Conservation (phyloP, 345 rosid species). For the Murraya koenigii region DNA sequence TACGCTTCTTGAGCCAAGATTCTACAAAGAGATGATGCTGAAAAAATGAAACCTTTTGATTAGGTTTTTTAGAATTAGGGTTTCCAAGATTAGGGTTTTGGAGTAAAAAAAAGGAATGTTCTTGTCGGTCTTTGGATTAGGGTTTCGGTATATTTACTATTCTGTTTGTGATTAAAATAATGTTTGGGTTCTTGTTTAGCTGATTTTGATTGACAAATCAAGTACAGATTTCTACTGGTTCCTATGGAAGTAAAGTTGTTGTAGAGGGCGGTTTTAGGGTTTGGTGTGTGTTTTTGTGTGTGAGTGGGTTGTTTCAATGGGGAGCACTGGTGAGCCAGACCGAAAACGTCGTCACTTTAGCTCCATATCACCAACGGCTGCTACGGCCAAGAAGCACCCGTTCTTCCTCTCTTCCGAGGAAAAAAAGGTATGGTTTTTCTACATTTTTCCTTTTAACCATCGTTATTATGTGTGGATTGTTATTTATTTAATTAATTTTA, state of each 20-base stretch:
- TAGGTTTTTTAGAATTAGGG: not conserved
- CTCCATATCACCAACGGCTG: slow-evolving; percentile 73
- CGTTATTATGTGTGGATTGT: not conserved
- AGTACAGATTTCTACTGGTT: not conserved
- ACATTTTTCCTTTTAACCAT: slow-evolving; percentile 4
- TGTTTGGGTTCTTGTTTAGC: slow-evolving; percentile 1
- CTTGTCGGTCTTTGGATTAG: slow-evolving; percentile 3
- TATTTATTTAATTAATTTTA: slow-evolving; percentile 1
- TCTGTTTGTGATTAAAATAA: not conserved
- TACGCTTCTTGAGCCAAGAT: not conserved
- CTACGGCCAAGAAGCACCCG: slow-evolving; percentile 66
- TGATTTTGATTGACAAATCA: not conserved
- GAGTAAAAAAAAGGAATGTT: not conserved
- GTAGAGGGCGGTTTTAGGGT: slow-evolving; percentile 37
- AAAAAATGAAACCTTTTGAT: not conserved
- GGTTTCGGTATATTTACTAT: not conserved
- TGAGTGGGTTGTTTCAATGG: slow-evolving; percentile 44
- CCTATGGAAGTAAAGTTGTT: slow-evolving; percentile 25
- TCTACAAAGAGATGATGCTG: not conserved
- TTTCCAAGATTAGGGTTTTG: not conserved
- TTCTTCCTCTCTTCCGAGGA: slow-evolving; percentile 71
- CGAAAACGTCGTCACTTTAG: slow-evolving; percentile 79
- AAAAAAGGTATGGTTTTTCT: slow-evolving; percentile 50
- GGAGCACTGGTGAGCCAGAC: slow-evolving; percentile 91
- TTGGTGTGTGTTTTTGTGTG: slow-evolving; percentile 10